Evolutionary conservation across 176 grass and related monocot genomes (phyloP), one percentile per base, ranked within the genome.

Genomic region (Lolium rigidum): DNA sequence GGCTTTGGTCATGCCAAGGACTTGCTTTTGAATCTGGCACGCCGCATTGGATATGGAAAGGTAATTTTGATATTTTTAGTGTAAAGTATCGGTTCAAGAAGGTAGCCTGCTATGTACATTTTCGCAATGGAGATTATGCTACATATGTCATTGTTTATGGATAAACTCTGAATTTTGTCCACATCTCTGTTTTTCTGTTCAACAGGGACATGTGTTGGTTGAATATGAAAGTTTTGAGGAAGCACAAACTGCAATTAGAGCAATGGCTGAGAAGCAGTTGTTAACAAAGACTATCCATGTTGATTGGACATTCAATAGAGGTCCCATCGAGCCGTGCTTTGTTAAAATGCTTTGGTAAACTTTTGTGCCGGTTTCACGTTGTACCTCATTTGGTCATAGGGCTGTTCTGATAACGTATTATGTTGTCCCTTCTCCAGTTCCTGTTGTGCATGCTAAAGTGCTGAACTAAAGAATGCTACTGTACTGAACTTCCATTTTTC

Each of bases 231-330:
- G 12, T 82, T 93, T 85, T 88, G 72, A 93, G 72, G 88, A 90
- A 85, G 88, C 91, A 13, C 77, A 87, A 43, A 70, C 82, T 82
- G 88, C 82, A 1, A 90, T 93, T 39, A 88, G 39, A 78, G 47
- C 63, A 56, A 87, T 90, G 91, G 85, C 85, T 79, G 91, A 78
- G 74, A 60, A 17, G 35, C 47, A 90, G 77, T 72, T 93, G 77
- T 71, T 93, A 74, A 93, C 91, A 61, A 89, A 88, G 77, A 93
- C 86, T 59, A 28, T 90, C 60, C 62, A 90, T 74, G 88, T 88
- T 88, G 91, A 93, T 78, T 93, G 88, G 91, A 85, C 88, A 82
- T 93, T 93, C 88, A 85, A 73, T 79, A 88, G 72, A 78, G 91
- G 88, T 79, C 91, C 88, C 75, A 74, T 85, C 67, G 68, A 84